Percentiles rank a stretch among this genome's conserved stretches.
These are phyloP conservation scores for Raffaelea ambrosiae DNA, from an alignment of 2,329 filamentous ascomycete species.

Conservation along the genomic window DNA sequence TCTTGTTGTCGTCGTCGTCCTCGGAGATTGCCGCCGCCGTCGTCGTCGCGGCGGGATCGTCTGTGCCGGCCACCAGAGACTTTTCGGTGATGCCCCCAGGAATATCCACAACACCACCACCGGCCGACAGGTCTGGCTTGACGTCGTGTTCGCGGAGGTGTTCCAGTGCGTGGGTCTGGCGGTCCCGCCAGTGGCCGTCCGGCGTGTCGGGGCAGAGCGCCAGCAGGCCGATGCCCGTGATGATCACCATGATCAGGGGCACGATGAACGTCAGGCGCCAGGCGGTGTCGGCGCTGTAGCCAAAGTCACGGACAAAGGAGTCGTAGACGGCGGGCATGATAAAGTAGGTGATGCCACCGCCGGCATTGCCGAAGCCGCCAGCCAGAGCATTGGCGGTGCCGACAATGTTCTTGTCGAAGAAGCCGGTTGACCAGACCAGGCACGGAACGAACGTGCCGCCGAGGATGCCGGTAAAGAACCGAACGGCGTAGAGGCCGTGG, in stretches of 20 bases:
- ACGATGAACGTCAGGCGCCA: slow-evolving; percentile 84
- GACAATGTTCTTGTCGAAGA: slow-evolving; percentile 88
- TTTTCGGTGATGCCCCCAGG: slow-evolving; percentile 41
- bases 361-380: slow-evolving; percentile 78
- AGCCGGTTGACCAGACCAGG: slow-evolving; percentile 87
- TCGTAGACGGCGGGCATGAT: slow-evolving; percentile 88
- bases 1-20: too few relatives aligned
- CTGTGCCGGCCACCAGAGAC: slow-evolving; percentile 17
- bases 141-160: slow-evolving; percentile 39
- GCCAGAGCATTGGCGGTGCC: slow-evolving; percentile 82
- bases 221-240: slow-evolving; percentile 59
- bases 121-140: slow-evolving; percentile 10
- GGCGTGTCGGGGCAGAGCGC: slow-evolving; percentile 74
- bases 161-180: slow-evolving; percentile 48
- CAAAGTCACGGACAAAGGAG: slow-evolving; percentile 53
- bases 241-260: slow-evolving; percentile 67
- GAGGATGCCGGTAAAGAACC: slow-evolving; percentile 75
- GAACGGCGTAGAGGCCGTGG: slow-evolving; percentile 58
- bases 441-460: slow-evolving; percentile 76
- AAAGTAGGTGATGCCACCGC: slow-evolving; percentile 88
- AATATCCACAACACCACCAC: slow-evolving; percentile 36
- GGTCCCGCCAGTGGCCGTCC: slow-evolving; percentile 71
- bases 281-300: slow-evolving; percentile 57
- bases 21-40: background rate
- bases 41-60: too few relatives aligned